A percentile compares a stretch with the other conserved stretches of the same genome.
phyloP scores from a whole-genome alignment of 1,284 basidiomycete species.

The Caloboletus inedulis region DNA sequence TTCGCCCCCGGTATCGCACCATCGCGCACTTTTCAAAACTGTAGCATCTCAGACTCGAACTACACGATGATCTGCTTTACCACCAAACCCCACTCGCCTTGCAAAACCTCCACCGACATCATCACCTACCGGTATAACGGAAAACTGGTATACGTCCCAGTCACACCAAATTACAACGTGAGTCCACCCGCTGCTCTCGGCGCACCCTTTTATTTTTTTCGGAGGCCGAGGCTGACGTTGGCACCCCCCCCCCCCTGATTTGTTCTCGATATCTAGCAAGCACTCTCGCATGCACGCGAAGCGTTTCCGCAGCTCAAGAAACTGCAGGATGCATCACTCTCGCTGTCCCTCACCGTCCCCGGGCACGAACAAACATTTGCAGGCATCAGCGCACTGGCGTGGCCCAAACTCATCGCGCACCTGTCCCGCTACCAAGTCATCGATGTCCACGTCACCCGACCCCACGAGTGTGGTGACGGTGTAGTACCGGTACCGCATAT shows the following conservation, averaged over 20 bases:
- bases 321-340: slow-evolving; percentile 41
- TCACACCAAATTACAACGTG: slow-evolving; percentile 47
- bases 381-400: slow-evolving; percentile 55
- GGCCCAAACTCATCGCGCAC: slow-evolving; percentile 44
- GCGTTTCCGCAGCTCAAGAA: slow-evolving; percentile 42
- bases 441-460: slow-evolving; percentile 40
- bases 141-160: slow-evolving; percentile 52
- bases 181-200: slow-evolving; percentile 9
- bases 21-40: background rate
- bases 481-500: slow-evolving; percentile 18
- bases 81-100: background rate
- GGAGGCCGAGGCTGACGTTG: background rate
- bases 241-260: no score
- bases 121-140: slow-evolving; percentile 50
- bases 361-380: slow-evolving; percentile 37
- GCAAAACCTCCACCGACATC: slow-evolving; percentile 34
- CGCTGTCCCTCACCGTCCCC: slow-evolving; percentile 42
- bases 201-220: no score
- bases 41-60: no score
- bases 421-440: slow-evolving; percentile 55
- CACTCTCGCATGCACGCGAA: slow-evolving; percentile 49
- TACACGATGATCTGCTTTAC: slow-evolving; percentile 8
- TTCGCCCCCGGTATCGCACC: background rate
- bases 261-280: slow-evolving; percentile 51
- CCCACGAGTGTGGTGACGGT: background rate